phyloP scores from a whole-genome alignment of 139 green algal genomes.

The Limnomonas spitsbergensis region DNA sequence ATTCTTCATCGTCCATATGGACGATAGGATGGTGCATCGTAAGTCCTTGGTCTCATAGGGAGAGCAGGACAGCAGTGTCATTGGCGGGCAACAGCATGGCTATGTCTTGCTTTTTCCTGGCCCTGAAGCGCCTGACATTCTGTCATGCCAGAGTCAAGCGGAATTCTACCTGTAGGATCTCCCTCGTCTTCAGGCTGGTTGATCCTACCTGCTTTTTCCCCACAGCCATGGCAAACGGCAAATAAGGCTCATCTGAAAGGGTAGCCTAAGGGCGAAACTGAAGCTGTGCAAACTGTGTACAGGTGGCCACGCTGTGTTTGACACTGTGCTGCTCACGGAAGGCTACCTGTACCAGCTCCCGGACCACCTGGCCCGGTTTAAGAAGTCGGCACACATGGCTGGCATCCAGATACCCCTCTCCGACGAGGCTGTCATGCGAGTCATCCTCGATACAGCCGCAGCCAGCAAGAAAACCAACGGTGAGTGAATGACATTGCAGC shows the following conservation, averaged over 20 bases:
- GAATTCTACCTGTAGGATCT: too few relatives aligned
- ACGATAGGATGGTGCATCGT: slow-evolving; percentile 87
- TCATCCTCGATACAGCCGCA: slow-evolving; percentile 77
- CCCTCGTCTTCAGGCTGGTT: too few relatives aligned
- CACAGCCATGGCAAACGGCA: too few relatives aligned
- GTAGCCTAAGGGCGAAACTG: too few relatives aligned
- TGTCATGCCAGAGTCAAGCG: too few relatives aligned
- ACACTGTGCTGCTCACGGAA: slow-evolving; percentile 62
- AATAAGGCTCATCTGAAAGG: too few relatives aligned
- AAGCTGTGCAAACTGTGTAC: not conserved
- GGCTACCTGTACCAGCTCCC: slow-evolving; percentile 79
- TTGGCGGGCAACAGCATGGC: not conserved
- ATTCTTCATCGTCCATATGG: slow-evolving; percentile 72
- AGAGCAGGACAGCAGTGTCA: not conserved
- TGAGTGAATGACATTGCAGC: too few relatives aligned
- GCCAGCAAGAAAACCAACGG: slow-evolving; percentile 64
- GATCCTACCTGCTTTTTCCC: too few relatives aligned
- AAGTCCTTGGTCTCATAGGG: not conserved
- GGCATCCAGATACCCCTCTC: slow-evolving; percentile 50
- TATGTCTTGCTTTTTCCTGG: too few relatives aligned
- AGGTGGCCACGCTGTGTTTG: slow-evolving; percentile 78
- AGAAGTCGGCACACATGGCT: slow-evolving; percentile 46
- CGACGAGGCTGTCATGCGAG: slow-evolving; percentile 50
- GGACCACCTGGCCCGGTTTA: slow-evolving; percentile 62
- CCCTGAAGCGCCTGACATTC: too few relatives aligned